Evolutionary conservation across 2,329 filamentous ascomycete genomes (phyloP).

Genomic region (Botrytis pseudocinerea): DNA sequence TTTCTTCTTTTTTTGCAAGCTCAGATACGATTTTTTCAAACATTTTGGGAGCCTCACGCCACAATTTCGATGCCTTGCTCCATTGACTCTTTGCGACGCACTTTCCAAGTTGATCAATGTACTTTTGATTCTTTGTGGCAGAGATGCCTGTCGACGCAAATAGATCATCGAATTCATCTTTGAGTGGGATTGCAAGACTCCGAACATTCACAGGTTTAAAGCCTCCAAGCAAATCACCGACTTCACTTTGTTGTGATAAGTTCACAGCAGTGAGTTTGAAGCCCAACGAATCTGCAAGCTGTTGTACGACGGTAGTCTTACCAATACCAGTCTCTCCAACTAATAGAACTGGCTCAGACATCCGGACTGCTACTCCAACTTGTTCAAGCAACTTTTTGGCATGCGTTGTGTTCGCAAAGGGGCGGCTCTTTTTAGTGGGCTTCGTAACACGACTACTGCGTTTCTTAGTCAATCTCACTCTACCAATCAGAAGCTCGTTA

Average conservation of each 20-base stretch:
- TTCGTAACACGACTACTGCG: constrained; percentile 49
- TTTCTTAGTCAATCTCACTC: constrained; percentile 58
- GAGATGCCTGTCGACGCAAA: constrained; percentile 86
- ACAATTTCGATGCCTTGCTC: constrained; percentile 80
- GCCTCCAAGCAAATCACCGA: constrained; percentile 89
- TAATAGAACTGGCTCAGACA: constrained; percentile 85
- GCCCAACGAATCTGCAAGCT: constrained; percentile 79
- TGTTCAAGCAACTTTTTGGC: constrained; percentile 85
- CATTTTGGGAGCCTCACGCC: constrained; percentile 87
- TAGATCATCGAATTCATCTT: constrained; percentile 90
- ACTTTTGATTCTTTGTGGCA: constrained; percentile 81
- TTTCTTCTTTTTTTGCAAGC: constrained; percentile 49
- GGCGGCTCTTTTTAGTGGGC: constrained; percentile 55
- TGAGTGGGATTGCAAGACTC: constrained; percentile 81
- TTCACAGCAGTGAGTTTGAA: constrained; percentile 92
- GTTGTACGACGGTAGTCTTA: constrained; percentile 95
- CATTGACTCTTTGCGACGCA: constrained; percentile 81
- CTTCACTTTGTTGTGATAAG: constrained; percentile 95
- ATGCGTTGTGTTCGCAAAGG: constrained; percentile 87
- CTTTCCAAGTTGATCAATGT: constrained; percentile 78
- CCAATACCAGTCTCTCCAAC: constrained; percentile 99
- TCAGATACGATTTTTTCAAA: constrained; percentile 69
- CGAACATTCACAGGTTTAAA: constrained; percentile 95
- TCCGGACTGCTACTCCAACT: constrained; percentile 77
- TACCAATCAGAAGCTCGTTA: constrained; percentile 61